These are phyloP conservation scores for Rhamnella rubrinervis DNA, from an alignment of 331 rosid species.

Conservation along the genomic window DNA sequence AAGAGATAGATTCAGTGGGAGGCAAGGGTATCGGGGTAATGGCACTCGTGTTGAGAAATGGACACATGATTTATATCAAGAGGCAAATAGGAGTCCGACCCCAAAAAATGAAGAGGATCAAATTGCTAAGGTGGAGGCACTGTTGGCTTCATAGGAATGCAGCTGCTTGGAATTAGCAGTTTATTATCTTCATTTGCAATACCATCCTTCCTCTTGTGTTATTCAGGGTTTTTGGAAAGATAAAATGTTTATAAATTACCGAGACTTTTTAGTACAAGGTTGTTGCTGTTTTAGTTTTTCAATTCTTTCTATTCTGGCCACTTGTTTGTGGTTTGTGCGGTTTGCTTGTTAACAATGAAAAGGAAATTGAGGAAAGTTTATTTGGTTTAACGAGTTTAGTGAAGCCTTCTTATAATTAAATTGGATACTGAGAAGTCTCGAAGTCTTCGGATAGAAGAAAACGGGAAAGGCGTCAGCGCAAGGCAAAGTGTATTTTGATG, in stretches of 20 bases:
- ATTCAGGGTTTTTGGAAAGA: background rate
- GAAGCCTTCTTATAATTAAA: too few relatives aligned
- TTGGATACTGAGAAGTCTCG: too few relatives aligned
- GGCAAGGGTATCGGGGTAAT: constrained; percentile 43
- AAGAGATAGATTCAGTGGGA: constrained; percentile 59
- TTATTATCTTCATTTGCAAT: constrained; percentile 5
- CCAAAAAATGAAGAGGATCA: constrained; percentile 90
- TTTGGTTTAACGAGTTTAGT: too few relatives aligned
- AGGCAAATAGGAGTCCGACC: constrained; percentile 60
- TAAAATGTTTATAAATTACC: background rate
- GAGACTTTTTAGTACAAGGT: background rate
- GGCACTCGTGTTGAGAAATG: constrained; percentile 67
- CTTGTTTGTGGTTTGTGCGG: too few relatives aligned
- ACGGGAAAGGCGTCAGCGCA: too few relatives aligned
- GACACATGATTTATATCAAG: constrained; percentile 87
- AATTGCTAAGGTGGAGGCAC: constrained; percentile 90
- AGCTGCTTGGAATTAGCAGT: constrained; percentile 2
- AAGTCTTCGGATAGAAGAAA: too few relatives aligned
- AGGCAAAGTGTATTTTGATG: too few relatives aligned
- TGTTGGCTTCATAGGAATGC: constrained; percentile 58
- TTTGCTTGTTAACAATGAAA: too few relatives aligned
- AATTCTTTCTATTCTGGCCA: background rate
- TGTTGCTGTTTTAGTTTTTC: background rate
- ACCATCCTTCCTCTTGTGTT: background rate
- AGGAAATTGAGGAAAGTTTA: too few relatives aligned